These are phyloP conservation scores for Gnomoniopsis smithogilvyi DNA, from an alignment of 2,329 filamentous ascomycete species.

Conservation along the genomic window DNA sequence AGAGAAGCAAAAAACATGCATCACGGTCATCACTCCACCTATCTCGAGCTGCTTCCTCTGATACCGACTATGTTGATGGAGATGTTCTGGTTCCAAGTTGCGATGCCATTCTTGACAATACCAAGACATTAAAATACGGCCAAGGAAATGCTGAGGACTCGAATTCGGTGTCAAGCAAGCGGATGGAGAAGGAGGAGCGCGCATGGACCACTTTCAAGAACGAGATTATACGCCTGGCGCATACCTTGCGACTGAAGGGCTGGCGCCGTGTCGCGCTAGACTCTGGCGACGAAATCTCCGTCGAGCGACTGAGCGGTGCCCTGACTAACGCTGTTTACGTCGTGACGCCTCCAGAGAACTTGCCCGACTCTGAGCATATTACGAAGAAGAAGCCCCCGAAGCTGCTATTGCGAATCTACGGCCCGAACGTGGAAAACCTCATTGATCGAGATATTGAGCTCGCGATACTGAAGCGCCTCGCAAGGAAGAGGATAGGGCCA, in stretches of 20 bases:
- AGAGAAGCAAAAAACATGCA: conserved; percentile 35
- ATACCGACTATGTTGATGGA: conserved; percentile 81
- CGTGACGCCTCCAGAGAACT: conserved; percentile 72
- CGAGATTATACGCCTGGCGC: conserved; percentile 84
- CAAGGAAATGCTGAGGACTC: conserved; percentile 38
- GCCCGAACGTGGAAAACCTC: conserved; percentile 89
- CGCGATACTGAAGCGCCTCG: conserved; percentile 78
- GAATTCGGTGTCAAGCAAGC: conserved; percentile 39
- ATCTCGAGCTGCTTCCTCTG: conserved; percentile 62
- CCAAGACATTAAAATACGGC: conserved; percentile 77
- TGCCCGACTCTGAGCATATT: conserved; percentile 38
- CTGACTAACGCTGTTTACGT: conserved; percentile 97
- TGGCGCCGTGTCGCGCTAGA: conserved; percentile 83
- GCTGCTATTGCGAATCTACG: conserved; percentile 86
- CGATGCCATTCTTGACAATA: conserved; percentile 83
- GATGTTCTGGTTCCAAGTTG: conserved; percentile 81
- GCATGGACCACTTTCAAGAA: conserved; percentile 86
- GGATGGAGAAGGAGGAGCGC: conserved; percentile 64
- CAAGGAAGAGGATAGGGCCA: conserved; percentile 89
- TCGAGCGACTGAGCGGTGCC: conserved; percentile 81
- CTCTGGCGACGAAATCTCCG: conserved; percentile 62
- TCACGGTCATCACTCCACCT: conserved; percentile 36
- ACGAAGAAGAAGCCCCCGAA: conserved; percentile 53
- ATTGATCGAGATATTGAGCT: conserved; percentile 93
- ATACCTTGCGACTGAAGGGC: conserved; percentile 85